Evolutionary conservation across 1,284 basidiomycete species (phyloP), one percentile per base, ranked within the genome.

Genomic region (Sanguinoderma infundibulare): DNA sequence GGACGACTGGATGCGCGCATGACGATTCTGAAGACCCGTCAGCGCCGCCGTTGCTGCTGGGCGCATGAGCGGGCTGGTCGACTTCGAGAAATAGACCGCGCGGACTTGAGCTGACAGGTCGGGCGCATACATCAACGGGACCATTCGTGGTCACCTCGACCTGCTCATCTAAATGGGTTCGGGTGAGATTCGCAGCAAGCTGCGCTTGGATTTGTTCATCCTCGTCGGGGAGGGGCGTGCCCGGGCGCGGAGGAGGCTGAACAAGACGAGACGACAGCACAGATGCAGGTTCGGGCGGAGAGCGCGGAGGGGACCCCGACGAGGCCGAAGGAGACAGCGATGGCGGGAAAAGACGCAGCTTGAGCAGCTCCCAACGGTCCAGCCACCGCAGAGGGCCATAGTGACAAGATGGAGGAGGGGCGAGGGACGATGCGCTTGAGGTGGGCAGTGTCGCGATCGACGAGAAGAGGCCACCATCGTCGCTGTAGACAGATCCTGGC

Each of bases 401-500:
- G 20, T 15, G 49, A 6, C 49, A 30, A 34, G 49, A 7, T 20
- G 30, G n/a, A 5, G 14, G 28, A 20, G 30, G 9, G 24, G 30
- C 4, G 12, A 34, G n/a, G 12, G 49, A 36, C 20, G 10, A 22
- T 20, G 34, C 22, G 49, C 30, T 34, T 1, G 49, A 51, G 34
- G 34, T 22, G 20, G 34, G 30, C 49, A 36, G 22, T 32, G 49
- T 22, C 2, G 32, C 12, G 9, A 22, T 34, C 49, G 46, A n/a
- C 17, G 28, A n/a, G n/a, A 49, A 9, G 5, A 17, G 26, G 46
- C 49, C 30, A 8, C n/a, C 39, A 44, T 54, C 57, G 10, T 57
- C 46, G 47, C 57, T 59, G 26, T 61, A 61, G 24, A 50, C 38
- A 7, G 59, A 61, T 22, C 28, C 53, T 14, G 55, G 58, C 26